These are phyloP conservation scores for Pseudonitzschia pungens DNA, from an alignment of 108 stramenopile species.

Conservation along the genomic window DNA sequence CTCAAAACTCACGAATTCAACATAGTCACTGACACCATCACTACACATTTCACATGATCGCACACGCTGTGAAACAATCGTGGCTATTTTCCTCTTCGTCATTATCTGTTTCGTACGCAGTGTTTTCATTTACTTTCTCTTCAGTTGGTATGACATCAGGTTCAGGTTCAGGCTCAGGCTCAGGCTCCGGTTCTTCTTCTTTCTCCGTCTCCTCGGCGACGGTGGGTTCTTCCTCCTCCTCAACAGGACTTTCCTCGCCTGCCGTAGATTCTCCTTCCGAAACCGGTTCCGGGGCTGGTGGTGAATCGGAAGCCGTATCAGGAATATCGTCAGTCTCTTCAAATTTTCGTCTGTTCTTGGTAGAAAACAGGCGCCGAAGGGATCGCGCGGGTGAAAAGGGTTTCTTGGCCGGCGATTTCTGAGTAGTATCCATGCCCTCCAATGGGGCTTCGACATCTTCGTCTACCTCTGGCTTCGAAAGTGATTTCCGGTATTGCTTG, in stretches of 20 bases:
- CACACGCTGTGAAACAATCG: constrained; percentile 10
- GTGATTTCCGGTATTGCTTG: constrained; percentile 21
- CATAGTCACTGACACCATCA: background rate
- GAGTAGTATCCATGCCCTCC: background rate
- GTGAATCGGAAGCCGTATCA: constrained; percentile 15
- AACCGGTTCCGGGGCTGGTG: background rate
- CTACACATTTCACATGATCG: constrained; percentile 17
- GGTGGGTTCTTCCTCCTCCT: background rate
- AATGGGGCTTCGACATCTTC: constrained; percentile 22
- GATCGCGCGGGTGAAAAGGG: background rate
- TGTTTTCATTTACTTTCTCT: background rate
- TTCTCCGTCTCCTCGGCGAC: background rate
- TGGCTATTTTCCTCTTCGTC: background rate
- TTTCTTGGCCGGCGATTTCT: background rate
- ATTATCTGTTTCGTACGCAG: constrained; percentile 8
- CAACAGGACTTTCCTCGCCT: background rate
- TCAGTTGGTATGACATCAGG: background rate
- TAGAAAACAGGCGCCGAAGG: constrained; percentile 7
- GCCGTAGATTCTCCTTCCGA: background rate
- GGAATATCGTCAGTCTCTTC: background rate
- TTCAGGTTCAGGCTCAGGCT: background rate
- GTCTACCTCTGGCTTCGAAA: background rate
- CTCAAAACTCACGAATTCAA: background rate
- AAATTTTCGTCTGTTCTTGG: constrained; percentile 4
- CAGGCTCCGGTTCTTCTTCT: background rate